Conservation (phyloP, 2,329 filamentous ascomycete species). For the Fusarium phyllophilum region DNA sequence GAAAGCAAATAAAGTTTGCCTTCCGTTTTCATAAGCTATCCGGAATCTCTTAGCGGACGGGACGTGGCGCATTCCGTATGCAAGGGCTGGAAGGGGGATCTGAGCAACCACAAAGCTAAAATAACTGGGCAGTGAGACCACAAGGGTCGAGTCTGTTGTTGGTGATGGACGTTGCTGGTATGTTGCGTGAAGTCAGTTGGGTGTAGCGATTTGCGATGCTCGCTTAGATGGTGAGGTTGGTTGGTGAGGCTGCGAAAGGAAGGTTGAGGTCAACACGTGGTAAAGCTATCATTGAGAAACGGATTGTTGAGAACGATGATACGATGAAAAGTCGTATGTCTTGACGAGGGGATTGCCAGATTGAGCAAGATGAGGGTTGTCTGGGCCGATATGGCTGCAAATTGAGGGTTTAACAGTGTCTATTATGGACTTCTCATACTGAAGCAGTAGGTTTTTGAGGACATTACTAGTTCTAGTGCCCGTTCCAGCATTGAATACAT, state of each 20-base stretch:
- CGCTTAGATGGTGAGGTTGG: neutral
- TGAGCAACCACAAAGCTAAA: neutral
- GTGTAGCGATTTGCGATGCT: neutral
- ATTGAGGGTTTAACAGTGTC: too few species aligned
- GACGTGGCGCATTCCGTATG: neutral
- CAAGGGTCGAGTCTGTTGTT: neutral
- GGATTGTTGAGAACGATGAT: neutral
- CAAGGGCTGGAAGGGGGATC: neutral
- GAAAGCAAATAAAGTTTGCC: neutral
- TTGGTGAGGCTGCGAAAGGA: too few species aligned
- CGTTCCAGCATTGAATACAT: neutral
- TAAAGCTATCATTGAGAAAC: neutral
- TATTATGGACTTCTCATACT: neutral
- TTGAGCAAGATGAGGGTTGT: neutral
- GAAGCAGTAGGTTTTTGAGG: neutral
- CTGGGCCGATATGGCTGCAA: neutral
- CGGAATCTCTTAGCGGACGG: neutral
- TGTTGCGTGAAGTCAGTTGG: neutral
- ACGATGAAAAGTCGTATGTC: rapidly evolving
- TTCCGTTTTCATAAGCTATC: neutral
- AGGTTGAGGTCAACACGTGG: neutral
- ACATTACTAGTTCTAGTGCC: neutral
- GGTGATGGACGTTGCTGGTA: neutral
- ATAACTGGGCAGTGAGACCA: neutral
- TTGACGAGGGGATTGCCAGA: neutral